Conservation (phyloP, 139 green algal species). For the Medakamo hakoo region DNA sequence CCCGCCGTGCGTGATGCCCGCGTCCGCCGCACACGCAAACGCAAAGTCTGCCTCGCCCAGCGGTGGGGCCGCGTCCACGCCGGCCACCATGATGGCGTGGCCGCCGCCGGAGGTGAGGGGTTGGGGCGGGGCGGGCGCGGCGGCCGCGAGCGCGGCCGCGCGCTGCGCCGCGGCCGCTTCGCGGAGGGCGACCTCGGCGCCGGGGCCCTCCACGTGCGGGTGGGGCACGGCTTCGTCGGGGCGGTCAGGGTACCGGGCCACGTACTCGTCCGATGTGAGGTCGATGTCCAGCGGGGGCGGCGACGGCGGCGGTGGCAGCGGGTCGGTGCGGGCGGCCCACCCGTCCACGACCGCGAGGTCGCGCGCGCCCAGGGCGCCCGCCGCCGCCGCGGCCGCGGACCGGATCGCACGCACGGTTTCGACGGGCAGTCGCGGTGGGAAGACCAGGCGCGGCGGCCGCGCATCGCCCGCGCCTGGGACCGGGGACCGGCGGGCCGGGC, state of each 20-base stretch:
- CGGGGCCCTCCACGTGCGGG: background rate
- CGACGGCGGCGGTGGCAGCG: no score
- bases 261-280: background rate
- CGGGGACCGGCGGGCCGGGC: no score
- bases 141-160: no score
- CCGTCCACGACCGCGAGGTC: background rate
- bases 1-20: background rate
- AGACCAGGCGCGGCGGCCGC: no score
- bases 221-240: background rate
- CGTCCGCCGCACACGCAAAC: background rate
- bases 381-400: no score
- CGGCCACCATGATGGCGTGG: background rate
- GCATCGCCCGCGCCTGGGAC: no score
- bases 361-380: background rate
- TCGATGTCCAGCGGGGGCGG: background rate
- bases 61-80: background rate
- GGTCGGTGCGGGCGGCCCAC: background rate
- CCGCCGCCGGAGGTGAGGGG: background rate
- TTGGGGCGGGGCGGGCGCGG: no score
- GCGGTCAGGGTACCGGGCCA: background rate
- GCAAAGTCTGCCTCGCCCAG: background rate
- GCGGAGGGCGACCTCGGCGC: background rate
- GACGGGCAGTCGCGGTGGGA: background rate
- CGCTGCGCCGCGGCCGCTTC: no score
- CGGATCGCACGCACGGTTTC: background rate